Percentiles rank a stretch among this genome's conserved stretches.
Conservation (phyloP, 2,329 filamentous ascomycete genomes). For the Alternaria brassicicola region DNA sequence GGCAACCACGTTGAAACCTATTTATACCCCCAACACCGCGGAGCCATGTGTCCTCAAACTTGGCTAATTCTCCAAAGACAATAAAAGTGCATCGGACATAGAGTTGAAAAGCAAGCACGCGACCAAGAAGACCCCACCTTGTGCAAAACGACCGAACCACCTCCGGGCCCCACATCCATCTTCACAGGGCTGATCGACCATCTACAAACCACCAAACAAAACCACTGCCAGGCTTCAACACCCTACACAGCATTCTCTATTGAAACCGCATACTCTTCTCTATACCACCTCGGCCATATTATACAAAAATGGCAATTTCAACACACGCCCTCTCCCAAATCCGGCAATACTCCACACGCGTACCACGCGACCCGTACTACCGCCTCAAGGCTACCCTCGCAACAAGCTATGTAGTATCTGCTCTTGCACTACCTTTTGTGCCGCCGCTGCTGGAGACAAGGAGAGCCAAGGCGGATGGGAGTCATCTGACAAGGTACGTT, state of each 20-base stretch:
- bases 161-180: background rate
- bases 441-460: conserved; percentile 48
- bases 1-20: background rate
- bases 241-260: background rate
- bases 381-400: conserved; percentile 45
- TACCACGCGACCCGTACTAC: conserved; percentile 45
- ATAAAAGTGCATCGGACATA: background rate
- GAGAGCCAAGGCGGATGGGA: conserved; percentile 46
- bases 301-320: conserved; percentile 37
- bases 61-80: background rate
- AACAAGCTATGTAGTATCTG: conserved; percentile 47
- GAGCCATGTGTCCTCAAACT: background rate
- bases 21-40: background rate
- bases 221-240: background rate
- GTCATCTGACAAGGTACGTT: conserved; percentile 47
- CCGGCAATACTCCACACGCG: conserved; percentile 45
- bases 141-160: background rate
- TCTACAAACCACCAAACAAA: background rate
- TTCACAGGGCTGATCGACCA: background rate
- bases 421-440: conserved; percentile 50
- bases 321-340: conserved; percentile 41
- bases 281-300: background rate
- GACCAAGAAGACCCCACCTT: background rate
- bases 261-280: background rate
- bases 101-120: background rate